These are phyloP conservation scores for Trapa incisa DNA, from an alignment of 345 rosid species.

Conservation along the genomic window DNA sequence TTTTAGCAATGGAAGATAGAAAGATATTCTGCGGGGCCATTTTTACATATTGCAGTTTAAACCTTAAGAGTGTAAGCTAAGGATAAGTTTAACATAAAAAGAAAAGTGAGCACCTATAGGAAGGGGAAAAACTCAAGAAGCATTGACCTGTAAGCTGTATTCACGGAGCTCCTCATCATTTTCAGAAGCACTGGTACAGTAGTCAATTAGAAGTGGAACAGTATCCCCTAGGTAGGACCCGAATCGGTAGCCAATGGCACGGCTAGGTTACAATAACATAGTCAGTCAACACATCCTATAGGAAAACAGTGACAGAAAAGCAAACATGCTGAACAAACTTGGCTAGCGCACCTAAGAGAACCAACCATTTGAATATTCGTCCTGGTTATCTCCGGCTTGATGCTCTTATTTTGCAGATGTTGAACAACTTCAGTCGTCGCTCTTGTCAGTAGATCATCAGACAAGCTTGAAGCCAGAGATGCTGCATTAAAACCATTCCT, in stretches of 20 bases:
- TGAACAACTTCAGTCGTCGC: conserved; percentile 65
- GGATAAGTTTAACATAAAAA: neutral
- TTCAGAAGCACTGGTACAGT: conserved; percentile 87
- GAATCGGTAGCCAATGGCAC: conserved; percentile 97
- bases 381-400: conserved; percentile 76
- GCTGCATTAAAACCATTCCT: conserved; percentile 38
- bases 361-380: conserved; percentile 99
- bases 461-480: conserved; percentile 88
- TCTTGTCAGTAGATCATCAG: conserved; percentile 86
- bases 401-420: conserved; percentile 51
- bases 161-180: conserved; percentile 99
- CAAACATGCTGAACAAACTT: neutral
- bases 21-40: neutral
- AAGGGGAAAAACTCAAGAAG: neutral
- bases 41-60: neutral
- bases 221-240: conserved; percentile 93
- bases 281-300: conserved; percentile 8
- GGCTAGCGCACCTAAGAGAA: conserved; percentile 58
- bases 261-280: conserved; percentile 36
- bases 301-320: neutral
- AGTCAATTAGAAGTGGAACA: conserved; percentile 71
- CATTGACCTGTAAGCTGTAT: conserved; percentile 86
- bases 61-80: neutral
- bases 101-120: neutral
- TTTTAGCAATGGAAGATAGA: conserved; percentile 4